Evolutionary conservation across 305 asterid genomes (phyloP).

Genomic region (Solanum aculeatissimum): DNA sequence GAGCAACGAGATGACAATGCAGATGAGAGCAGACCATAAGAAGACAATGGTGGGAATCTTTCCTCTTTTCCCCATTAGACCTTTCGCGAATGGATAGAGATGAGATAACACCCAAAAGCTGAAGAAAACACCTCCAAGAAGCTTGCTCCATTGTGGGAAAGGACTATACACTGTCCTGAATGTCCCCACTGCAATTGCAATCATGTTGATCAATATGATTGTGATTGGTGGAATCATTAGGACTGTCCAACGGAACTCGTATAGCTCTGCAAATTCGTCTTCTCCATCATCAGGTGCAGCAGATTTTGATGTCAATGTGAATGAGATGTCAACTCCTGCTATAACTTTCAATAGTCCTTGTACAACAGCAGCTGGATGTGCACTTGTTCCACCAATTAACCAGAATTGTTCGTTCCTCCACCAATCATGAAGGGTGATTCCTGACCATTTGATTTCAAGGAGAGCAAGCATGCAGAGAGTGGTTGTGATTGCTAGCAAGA

Average conservation of each 20-base stretch:
- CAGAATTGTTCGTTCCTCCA: constrained; percentile 95
- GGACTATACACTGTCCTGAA: constrained; percentile 74
- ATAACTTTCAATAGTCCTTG: constrained; percentile 78
- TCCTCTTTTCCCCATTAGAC: constrained; percentile 73
- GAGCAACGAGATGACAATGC: constrained; percentile 64
- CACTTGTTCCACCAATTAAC: constrained; percentile 92
- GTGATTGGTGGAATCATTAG: constrained; percentile 81
- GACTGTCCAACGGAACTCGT: constrained; percentile 73
- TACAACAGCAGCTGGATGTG: constrained; percentile 82
- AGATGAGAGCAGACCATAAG: constrained; percentile 76
- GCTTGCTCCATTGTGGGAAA: constrained; percentile 86
- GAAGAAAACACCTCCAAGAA: constrained; percentile 78
- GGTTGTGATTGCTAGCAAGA: constrained; percentile 53
- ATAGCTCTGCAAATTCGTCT: constrained; percentile 69
- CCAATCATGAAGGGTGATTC: constrained; percentile 86
- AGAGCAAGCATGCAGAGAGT: constrained; percentile 65
- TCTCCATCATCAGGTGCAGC: constrained; percentile 63
- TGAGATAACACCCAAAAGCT: constrained; percentile 95
- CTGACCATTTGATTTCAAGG: constrained; percentile 79
- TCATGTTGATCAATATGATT: constrained; percentile 63
- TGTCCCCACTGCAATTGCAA: constrained; percentile 58
- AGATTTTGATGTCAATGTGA: constrained; percentile 75
- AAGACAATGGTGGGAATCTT: constrained; percentile 78
- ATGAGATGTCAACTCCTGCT: constrained; percentile 77
- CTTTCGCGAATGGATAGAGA: constrained; percentile 81